Percentiles rank a stretch among this genome's conserved stretches.
phyloP scores from a whole-genome alignment of 1,284 basidiomycete genomes.

The Moesziomyces globuligerus region DNA sequence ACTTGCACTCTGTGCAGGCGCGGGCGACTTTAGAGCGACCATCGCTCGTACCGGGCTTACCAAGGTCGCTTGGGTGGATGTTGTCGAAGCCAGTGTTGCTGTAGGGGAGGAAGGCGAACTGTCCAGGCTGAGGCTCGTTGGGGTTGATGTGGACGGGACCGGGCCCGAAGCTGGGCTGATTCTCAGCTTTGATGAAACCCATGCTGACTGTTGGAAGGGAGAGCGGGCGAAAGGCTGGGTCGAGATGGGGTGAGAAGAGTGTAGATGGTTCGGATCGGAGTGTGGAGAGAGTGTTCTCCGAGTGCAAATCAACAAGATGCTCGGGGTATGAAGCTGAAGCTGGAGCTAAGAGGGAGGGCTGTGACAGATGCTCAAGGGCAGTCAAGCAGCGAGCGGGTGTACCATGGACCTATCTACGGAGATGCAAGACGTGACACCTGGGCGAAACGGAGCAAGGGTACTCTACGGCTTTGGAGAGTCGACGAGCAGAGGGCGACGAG shows the following conservation, averaged over 20 bases:
- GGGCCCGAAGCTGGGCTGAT: slow-evolving; percentile 30
- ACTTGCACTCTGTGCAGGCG: slow-evolving; percentile 52
- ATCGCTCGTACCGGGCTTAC: slow-evolving; percentile 44
- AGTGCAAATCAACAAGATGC: too few relatives aligned
- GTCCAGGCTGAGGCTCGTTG: slow-evolving; percentile 34
- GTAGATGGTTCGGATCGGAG: too few relatives aligned
- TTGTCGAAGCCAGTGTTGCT: slow-evolving; percentile 40
- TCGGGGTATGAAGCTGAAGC: neutral
- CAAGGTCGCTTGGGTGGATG: slow-evolving; percentile 42
- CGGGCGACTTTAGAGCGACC: slow-evolving; percentile 47
- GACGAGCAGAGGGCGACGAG: too few relatives aligned
- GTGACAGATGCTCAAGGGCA: neutral
- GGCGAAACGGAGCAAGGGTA: too few relatives aligned
- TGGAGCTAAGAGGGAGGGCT: neutral
- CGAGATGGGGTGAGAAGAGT: neutral
- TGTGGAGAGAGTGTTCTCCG: too few relatives aligned
- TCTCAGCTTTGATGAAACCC: slow-evolving; percentile 50
- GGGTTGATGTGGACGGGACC: slow-evolving; percentile 29
- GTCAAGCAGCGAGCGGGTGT: neutral
- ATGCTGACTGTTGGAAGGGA: slow-evolving; percentile 5
- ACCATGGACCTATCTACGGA: neutral
- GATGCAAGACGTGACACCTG: neutral
- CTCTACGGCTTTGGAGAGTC: too few relatives aligned
- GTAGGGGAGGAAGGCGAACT: slow-evolving; percentile 47
- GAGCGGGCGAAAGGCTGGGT: neutral